These are phyloP conservation scores for Kluyveromyces sp. DNA, from an alignment of 1,139 yeast species.

Conservation along the genomic window DNA sequence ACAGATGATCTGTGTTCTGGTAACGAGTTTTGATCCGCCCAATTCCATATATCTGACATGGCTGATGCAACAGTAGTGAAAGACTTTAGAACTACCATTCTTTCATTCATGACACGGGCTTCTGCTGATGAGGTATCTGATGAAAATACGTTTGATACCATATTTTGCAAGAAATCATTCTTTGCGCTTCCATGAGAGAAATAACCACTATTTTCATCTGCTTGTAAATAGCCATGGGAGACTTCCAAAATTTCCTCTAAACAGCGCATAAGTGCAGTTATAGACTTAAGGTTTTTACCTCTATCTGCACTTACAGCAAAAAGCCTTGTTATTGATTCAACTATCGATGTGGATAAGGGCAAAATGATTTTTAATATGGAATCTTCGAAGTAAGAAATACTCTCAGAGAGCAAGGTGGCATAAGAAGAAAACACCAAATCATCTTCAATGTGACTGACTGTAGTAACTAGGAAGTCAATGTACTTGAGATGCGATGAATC, in stretches of 20 bases:
- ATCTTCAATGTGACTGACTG: constrained; percentile 25
- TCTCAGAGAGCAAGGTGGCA: constrained; percentile 27
- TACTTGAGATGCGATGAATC: constrained; percentile 27
- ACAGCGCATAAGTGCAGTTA: constrained; percentile 52
- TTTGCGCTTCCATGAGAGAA: constrained; percentile 14
- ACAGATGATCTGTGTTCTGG: constrained; percentile 15
- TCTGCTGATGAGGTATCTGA: constrained; percentile 61
- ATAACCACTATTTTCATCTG: constrained; percentile 25
- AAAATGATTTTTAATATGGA: constrained; percentile 27
- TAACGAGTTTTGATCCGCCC: constrained; percentile 50
- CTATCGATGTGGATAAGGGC: constrained; percentile 29
- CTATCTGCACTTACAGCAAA: constrained; percentile 18
- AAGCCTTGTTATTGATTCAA: constrained; percentile 20
- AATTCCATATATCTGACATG: constrained; percentile 61
- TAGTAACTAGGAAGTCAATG: constrained; percentile 29
- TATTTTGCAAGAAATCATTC: constrained; percentile 29
- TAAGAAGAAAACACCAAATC: constrained; percentile 28
- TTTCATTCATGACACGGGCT: constrained; percentile 46
- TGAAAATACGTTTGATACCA: constrained; percentile 71
- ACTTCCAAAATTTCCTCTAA: constrained; percentile 54
- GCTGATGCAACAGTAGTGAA: constrained; percentile 53
- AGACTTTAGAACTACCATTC: constrained; percentile 51
- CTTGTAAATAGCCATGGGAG: constrained; percentile 49
- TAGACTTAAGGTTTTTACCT: constrained; percentile 28
- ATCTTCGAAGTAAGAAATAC: constrained; percentile 24